Evolutionary conservation across 2,329 filamentous ascomycete genomes (phyloP).

Genomic region (Fusarium lyarnte): DNA sequence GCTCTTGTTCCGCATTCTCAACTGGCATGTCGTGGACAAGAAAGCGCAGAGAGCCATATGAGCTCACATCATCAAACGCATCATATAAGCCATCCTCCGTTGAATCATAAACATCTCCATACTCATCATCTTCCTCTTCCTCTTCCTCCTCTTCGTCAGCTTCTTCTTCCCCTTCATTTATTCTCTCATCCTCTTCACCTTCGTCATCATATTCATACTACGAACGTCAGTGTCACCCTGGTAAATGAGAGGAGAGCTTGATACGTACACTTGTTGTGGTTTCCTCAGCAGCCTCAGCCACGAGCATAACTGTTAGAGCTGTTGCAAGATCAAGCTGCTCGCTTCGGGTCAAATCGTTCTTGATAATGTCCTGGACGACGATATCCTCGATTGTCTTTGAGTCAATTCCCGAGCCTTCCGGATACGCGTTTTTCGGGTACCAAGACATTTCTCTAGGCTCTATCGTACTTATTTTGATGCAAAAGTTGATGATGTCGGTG

Average conservation of each 20-base stretch:
- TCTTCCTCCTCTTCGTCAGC: not conserved
- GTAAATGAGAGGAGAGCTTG: not conserved
- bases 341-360: constrained; percentile 9
- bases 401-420: not conserved
- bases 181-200: constrained; percentile 2
- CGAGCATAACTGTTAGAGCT: constrained; percentile 20
- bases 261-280: constrained; percentile 27
- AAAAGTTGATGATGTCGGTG: constrained; percentile 13
- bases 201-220: constrained; percentile 35
- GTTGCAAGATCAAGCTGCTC: constrained; percentile 4
- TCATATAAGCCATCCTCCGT: constrained; percentile 3
- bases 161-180: not conserved
- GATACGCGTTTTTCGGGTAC: not conserved
- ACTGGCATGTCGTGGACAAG: constrained; percentile 6
- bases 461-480: not conserved
- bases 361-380: constrained; percentile 23
- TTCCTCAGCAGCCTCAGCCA: not conserved
- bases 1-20: constrained; percentile 14
- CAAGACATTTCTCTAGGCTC: not conserved
- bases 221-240: constrained; percentile 4
- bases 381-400: constrained; percentile 8
- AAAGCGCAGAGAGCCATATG: constrained; percentile 14
- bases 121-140: not conserved
- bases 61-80: constrained; percentile 4
- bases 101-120: constrained; percentile 5